Evolutionary conservation across 305 asterid species (phyloP).

Genomic region (Ilex paraguariensis): DNA sequence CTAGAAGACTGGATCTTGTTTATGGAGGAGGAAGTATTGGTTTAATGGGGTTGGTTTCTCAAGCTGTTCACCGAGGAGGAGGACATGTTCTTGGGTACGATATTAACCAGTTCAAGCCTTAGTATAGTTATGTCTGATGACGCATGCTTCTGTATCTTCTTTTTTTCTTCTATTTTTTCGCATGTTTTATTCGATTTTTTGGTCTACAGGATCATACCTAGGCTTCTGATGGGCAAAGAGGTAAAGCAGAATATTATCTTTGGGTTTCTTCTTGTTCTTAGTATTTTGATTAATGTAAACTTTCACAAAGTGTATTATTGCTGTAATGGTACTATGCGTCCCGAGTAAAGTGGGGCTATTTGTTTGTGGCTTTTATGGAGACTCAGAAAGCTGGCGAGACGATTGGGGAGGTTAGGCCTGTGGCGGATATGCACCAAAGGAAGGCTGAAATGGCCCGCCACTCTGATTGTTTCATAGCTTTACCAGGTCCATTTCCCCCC

Average conservation of each 20-base stretch:
- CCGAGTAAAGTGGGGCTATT: not conserved
- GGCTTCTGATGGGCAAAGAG: conserved; percentile 64
- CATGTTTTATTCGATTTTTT: not conserved
- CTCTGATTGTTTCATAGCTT: conserved; percentile 72
- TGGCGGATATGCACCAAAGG: conserved; percentile 70
- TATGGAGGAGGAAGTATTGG: conserved; percentile 80
- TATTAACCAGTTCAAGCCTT: not conserved
- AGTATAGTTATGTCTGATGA: not conserved
- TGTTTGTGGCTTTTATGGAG: not conserved
- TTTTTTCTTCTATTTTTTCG: not conserved
- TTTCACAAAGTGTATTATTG: not conserved
- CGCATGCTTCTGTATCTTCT: not conserved
- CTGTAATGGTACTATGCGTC: not conserved
- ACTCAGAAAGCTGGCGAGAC: conserved; percentile 57
- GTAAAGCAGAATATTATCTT: conserved; percentile 16
- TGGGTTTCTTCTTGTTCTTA: not conserved
- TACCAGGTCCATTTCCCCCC: conserved; percentile 43
- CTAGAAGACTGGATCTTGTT: conserved; percentile 57
- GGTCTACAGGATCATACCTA: conserved; percentile 56
- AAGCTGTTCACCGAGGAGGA: conserved; percentile 60
- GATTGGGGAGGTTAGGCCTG: conserved; percentile 50
- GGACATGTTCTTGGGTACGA: conserved; percentile 59
- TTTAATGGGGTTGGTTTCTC: conserved; percentile 61
- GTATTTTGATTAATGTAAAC: not conserved
- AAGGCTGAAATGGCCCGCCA: conserved; percentile 73